These are phyloP conservation scores for Orbilia brochopaga DNA, from an alignment of 2,329 filamentous ascomycete species.

Conservation along the genomic window DNA sequence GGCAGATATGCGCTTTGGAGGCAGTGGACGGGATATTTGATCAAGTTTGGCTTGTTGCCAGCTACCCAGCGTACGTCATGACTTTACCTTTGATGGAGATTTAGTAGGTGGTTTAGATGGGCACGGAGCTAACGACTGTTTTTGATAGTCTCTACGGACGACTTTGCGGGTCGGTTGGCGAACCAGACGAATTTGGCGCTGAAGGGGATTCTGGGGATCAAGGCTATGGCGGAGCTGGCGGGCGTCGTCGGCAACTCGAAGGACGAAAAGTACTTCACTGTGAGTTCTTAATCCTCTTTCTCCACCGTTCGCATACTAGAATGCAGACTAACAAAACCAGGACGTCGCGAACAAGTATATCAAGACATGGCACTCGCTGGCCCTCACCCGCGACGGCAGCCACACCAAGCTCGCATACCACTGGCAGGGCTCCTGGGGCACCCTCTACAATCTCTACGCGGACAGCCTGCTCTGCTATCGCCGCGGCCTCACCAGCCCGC, in stretches of 20 bases:
- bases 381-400: slow-evolving; percentile 70
- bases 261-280: slow-evolving; percentile 64
- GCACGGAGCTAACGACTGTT: not conserved
- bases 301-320: not conserved
- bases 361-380: slow-evolving; percentile 72
- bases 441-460: slow-evolving; percentile 82
- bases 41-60: slow-evolving; percentile 76
- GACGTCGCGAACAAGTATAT: slow-evolving; percentile 72
- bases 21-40: slow-evolving; percentile 79
- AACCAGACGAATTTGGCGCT: slow-evolving; percentile 82
- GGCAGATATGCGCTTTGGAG: slow-evolving; percentile 74
- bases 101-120: slow-evolving; percentile 27
- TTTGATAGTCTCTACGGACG: slow-evolving; percentile 73
- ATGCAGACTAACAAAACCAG: slow-evolving; percentile 48
- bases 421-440: slow-evolving; percentile 81
- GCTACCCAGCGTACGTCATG: slow-evolving; percentile 68
- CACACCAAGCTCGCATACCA: slow-evolving; percentile 82
- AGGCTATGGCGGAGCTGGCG: slow-evolving; percentile 76
- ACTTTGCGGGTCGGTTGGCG: slow-evolving; percentile 78
- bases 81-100: too few relatives aligned
- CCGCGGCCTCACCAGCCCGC: slow-evolving; percentile 49
- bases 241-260: slow-evolving; percentile 66
- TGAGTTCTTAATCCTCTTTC: slow-evolving; percentile 2
- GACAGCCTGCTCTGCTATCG: slow-evolving; percentile 84
- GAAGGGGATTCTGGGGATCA: slow-evolving; percentile 82